Conservation (phyloP, 2,329 filamentous ascomycete species). For the Teratosphaeria zuluensis region DNA sequence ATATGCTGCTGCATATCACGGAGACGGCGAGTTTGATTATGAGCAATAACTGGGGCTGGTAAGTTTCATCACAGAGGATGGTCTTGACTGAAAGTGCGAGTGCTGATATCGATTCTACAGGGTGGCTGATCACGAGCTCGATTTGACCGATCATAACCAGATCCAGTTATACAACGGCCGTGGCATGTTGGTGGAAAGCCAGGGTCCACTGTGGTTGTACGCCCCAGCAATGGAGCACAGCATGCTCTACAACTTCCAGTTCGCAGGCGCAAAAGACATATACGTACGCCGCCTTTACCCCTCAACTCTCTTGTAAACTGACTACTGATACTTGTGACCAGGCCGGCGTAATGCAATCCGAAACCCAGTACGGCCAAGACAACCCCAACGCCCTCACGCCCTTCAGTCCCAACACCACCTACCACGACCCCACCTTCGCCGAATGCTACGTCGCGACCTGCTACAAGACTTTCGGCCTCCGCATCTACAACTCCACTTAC, state of each 20-base stretch:
- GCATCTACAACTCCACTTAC: slow-evolving; percentile 51
- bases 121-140: slow-evolving; percentile 81
- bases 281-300: slow-evolving; percentile 49
- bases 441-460: slow-evolving; percentile 46
- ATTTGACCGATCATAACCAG: slow-evolving; percentile 59
- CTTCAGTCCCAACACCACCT: slow-evolving; percentile 45
- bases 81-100: neutral
- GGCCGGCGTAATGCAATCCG: neutral
- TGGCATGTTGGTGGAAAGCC: slow-evolving; percentile 62
- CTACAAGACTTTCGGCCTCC: slow-evolving; percentile 68
- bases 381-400: slow-evolving; percentile 64
- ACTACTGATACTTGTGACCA: neutral
- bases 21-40: slow-evolving; percentile 57
- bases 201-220: slow-evolving; percentile 43
- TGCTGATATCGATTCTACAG: neutral
- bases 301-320: slow-evolving; percentile 1
- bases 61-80: neutral
- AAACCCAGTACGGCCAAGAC: slow-evolving; percentile 56
- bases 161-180: slow-evolving; percentile 81
- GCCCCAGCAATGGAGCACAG: slow-evolving; percentile 58
- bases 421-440: slow-evolving; percentile 60
- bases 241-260: slow-evolving; percentile 69
- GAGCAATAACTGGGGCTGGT: slow-evolving; percentile 87
- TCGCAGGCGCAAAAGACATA: slow-evolving; percentile 65
- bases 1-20: slow-evolving; percentile 43